Evolutionary conservation across 371 early-diverging fungal genomes (phyloP), one percentile per base, ranked within the genome.

Genomic region (Syncephalis fuscata): DNA sequence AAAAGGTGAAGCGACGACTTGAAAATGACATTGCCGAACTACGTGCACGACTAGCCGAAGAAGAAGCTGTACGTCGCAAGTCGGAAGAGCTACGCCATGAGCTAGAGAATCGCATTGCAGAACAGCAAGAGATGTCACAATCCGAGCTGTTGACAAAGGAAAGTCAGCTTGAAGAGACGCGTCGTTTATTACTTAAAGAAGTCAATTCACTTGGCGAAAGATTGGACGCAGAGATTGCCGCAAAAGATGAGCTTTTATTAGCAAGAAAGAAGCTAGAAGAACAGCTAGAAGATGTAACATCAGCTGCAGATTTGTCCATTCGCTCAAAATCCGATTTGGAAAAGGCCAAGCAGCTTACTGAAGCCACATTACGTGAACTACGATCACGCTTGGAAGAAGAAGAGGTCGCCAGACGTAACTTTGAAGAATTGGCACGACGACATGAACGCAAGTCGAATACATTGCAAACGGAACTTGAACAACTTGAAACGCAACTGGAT

Each of bases 391-490:
- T 80, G 1, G 83, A 85, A 55, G 68, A 75, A 14, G 76, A 78
- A 58, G 71, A 71, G 54, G 66, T 73, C 38, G 62, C 67, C 8
- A 63, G 83, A 21, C 61, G 63, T 49, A 80, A 82, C 60, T 76
- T 78, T 61, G 82, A 84, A 59, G 83, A 85, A 27, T 56, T 80
- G 32, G 73, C 83, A 1, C 63, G 67, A 44, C 68, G 85, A 2
- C 82, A 85, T 46, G 88, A 89, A 54, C 68, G 75, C 65, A 83
- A 82, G 57, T 72, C 84, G 23, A 79, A 75, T 51, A 43, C 66
- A 1, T 61, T 83, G 38, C 78, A 81, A 65, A 67, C 65, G 37
- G 70, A 79, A 49, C 58, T 79, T 39, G 83, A 87, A 54, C 43
- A 67, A 2, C 61, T 80, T 32, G 79, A 83, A 53, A 48, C 61